A percentile compares a stretch with the other conserved stretches of the same genome.
Evolutionary conservation across 2,329 filamentous ascomycete genomes (phyloP).

Genomic region (Aspergillus thermomutatus): DNA sequence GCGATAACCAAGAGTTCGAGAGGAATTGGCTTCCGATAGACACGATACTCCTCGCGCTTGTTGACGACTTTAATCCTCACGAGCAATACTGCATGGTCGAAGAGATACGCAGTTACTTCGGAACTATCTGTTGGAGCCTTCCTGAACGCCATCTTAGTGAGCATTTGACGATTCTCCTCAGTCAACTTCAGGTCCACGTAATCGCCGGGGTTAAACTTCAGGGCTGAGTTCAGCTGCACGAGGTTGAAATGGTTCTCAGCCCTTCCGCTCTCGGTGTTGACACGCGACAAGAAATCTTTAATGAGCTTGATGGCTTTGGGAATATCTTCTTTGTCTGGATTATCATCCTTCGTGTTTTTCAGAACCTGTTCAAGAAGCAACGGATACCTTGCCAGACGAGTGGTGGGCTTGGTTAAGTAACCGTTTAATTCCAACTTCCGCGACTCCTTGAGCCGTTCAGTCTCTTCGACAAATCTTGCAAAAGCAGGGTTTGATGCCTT

Average conservation of each 20-base stretch:
- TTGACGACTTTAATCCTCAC: slow-evolving; percentile 88
- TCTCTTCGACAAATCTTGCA: slow-evolving; percentile 90
- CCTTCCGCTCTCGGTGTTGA: slow-evolving; percentile 94
- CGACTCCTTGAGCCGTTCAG: slow-evolving; percentile 92
- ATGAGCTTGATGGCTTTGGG: slow-evolving; percentile 85
- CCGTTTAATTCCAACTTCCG: slow-evolving; percentile 95
- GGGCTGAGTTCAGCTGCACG: slow-evolving; percentile 82
- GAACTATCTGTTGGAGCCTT: slow-evolving; percentile 83
- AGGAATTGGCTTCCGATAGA: slow-evolving; percentile 92
- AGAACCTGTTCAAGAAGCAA: slow-evolving; percentile 85
- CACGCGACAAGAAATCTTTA: slow-evolving; percentile 77
- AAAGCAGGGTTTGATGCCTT: slow-evolving; percentile 82
- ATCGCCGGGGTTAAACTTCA: slow-evolving; percentile 86
- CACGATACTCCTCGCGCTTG: slow-evolving; percentile 91
- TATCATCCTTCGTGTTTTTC: slow-evolving; percentile 87
- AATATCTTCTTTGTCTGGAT: slow-evolving; percentile 85
- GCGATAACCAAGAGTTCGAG: slow-evolving; percentile 88
- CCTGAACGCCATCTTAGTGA: slow-evolving; percentile 93
- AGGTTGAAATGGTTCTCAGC: slow-evolving; percentile 97
- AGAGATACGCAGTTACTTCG: slow-evolving; percentile 91
- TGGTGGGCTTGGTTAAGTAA: slow-evolving; percentile 96
- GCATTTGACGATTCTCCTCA: slow-evolving; percentile 85
- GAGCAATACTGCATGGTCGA: slow-evolving; percentile 91
- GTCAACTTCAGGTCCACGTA: slow-evolving; percentile 91
- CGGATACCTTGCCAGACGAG: slow-evolving; percentile 88